These are phyloP conservation scores for Sugiyamaella grinbergsii DNA, from an alignment of 1,139 yeast genomes.

Conservation along the genomic window DNA sequence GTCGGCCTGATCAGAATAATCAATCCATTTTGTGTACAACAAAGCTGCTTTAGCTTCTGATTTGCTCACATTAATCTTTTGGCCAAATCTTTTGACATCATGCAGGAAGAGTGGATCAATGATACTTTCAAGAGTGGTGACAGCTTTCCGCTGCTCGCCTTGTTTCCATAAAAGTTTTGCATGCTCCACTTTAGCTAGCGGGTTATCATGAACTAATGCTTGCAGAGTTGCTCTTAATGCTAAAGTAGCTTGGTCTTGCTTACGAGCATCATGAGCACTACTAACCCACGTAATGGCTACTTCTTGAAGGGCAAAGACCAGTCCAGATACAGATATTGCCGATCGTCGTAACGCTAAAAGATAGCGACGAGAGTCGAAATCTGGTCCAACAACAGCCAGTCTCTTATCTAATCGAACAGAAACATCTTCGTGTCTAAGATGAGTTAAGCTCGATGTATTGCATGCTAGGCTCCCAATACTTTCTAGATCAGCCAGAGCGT, in stretches of 20 bases:
- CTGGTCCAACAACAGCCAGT: slow-evolving; percentile 40
- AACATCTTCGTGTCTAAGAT: slow-evolving; percentile 30
- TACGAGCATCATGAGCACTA: slow-evolving; percentile 68
- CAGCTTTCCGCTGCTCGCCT: slow-evolving; percentile 86
- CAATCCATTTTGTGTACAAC: slow-evolving; percentile 87
- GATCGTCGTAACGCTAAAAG: slow-evolving; percentile 47
- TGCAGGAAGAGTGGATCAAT: slow-evolving; percentile 35
- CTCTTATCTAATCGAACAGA: slow-evolving; percentile 40
- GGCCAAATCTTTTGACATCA: slow-evolving; percentile 18
- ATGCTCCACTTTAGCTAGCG: slow-evolving; percentile 71
- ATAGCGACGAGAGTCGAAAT: slow-evolving; percentile 43
- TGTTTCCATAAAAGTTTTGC: slow-evolving; percentile 88
- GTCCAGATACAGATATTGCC: slow-evolving; percentile 50
- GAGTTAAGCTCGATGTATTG: slow-evolving; percentile 27
- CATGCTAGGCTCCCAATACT: slow-evolving; percentile 37
- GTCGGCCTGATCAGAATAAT: slow-evolving; percentile 80
- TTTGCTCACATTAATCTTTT: slow-evolving; percentile 22
- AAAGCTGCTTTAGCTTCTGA: slow-evolving; percentile 49
- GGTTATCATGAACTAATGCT: slow-evolving; percentile 55
- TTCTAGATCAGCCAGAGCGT: slow-evolving; percentile 67
- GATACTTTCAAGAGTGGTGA: slow-evolving; percentile 60
- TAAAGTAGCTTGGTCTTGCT: slow-evolving; percentile 67
- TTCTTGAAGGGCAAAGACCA: slow-evolving; percentile 45
- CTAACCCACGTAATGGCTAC: slow-evolving; percentile 58
- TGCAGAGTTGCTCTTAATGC: slow-evolving; percentile 73